Conservation (phyloP, 1,284 basidiomycete genomes). For the Sanguinoderma infundibulare region DNA sequence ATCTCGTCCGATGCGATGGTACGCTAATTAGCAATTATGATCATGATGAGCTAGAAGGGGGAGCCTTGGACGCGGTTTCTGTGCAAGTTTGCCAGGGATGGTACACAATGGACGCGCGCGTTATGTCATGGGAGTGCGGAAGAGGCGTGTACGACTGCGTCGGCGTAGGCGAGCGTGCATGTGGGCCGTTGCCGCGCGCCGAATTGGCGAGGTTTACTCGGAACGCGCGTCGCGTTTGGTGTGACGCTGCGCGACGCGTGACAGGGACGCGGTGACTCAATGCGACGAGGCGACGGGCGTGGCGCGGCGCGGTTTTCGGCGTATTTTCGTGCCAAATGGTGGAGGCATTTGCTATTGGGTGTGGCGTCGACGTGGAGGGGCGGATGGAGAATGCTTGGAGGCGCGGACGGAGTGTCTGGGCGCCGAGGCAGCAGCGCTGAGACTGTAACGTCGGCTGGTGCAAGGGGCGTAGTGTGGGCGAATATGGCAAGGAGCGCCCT, state of each 20-base stretch:
- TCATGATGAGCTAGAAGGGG: constrained; percentile 3
- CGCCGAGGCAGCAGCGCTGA: too few relatives aligned
- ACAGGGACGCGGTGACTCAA: not conserved
- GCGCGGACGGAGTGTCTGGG: not conserved
- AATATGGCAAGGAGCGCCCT: constrained; percentile 11
- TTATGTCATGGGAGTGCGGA: not conserved
- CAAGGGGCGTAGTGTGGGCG: not conserved
- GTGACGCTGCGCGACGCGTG: not conserved
- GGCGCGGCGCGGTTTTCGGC: not conserved
- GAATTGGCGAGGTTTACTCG: constrained; percentile 1
- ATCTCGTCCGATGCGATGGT: constrained; percentile 7
- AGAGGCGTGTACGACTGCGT: not conserved
- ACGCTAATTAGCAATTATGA: too few relatives aligned
- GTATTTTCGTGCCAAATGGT: not conserved
- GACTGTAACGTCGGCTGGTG: not conserved
- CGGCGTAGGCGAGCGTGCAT: not conserved
- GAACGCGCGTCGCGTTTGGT: constrained; percentile 1
- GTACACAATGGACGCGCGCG: constrained; percentile 3
- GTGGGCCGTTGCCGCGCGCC: not conserved
- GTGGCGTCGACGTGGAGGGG: not conserved
- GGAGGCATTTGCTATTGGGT: not conserved
- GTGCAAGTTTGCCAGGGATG: not conserved
- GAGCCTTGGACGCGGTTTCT: constrained; percentile 6
- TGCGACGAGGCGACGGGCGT: not conserved
- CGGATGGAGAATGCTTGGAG: not conserved